Conservation (phyloP, 2,329 filamentous ascomycete species). For the Xylariaceae sp. region DNA sequence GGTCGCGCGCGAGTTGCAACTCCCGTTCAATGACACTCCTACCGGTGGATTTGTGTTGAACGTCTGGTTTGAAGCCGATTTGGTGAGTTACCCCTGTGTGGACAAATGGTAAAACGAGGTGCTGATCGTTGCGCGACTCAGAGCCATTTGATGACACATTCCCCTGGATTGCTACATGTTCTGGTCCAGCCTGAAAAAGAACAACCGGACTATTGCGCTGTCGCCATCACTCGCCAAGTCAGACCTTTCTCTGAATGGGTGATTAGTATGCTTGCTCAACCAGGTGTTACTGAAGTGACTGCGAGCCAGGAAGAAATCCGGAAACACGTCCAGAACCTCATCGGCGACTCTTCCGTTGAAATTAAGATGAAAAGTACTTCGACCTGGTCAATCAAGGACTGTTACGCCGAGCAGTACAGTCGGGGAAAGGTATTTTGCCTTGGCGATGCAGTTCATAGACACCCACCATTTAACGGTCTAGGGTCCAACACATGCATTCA, state of each 20-base stretch:
- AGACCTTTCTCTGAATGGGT: slow-evolving; percentile 41
- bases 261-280: slow-evolving; percentile 44
- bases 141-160: slow-evolving; percentile 41
- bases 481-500: slow-evolving; percentile 56
- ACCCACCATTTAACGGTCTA: slow-evolving; percentile 53
- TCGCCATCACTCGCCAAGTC: too few species aligned
- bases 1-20: slow-evolving; percentile 34
- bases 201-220: too few species aligned
- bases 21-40: slow-evolving; percentile 34
- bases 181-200: slow-evolving; percentile 45
- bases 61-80: slow-evolving; percentile 40
- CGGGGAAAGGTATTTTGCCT: slow-evolving; percentile 45
- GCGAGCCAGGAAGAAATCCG: slow-evolving; percentile 12
- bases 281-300: slow-evolving; percentile 30
- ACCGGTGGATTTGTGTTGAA: slow-evolving; percentile 38
- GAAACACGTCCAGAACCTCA: slow-evolving; percentile 34
- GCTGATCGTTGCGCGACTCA: too few species aligned
- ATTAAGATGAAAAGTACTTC: slow-evolving; percentile 42
- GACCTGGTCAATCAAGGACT: slow-evolving; percentile 57
- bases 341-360: slow-evolving; percentile 44
- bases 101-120: too few species aligned
- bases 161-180: slow-evolving; percentile 49
- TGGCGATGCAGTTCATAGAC: slow-evolving; percentile 54
- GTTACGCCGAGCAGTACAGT: slow-evolving; percentile 52
- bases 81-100: slow-evolving; percentile 26